Percentiles rank a stretch among this genome's conserved stretches.
phyloP scores from a whole-genome alignment of 148 eudicot species.

The Fagopyrum esculentum region DNA sequence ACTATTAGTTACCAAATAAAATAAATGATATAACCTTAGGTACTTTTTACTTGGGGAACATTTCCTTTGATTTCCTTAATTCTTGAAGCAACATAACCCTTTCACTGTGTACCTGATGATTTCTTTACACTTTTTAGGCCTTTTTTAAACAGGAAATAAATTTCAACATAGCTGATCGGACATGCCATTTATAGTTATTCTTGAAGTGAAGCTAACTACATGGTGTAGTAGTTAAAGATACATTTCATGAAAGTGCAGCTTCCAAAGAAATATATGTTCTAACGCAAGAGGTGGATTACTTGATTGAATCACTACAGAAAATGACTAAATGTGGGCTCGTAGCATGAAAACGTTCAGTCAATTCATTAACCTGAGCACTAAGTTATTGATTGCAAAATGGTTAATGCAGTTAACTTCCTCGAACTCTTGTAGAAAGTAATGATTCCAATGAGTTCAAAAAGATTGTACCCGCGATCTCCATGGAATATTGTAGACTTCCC shows the following conservation, averaged over 20 bases:
- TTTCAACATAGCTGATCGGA: not conserved
- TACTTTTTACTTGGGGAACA: too few relatives aligned
- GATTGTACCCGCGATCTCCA: slow-evolving; percentile 66
- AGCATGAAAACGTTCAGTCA: not conserved
- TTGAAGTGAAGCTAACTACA: not conserved
- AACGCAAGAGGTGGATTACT: too few relatives aligned
- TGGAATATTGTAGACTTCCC: slow-evolving; percentile 51
- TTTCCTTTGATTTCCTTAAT: too few relatives aligned
- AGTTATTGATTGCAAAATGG: too few relatives aligned
- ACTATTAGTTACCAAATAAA: too few relatives aligned
- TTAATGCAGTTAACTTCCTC: not conserved
- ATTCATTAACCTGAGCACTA: not conserved
- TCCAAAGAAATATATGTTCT: too few relatives aligned
- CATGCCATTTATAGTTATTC: not conserved
- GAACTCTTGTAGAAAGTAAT: not conserved
- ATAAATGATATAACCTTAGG: too few relatives aligned
- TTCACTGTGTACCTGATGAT: not conserved
- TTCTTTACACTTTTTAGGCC: not conserved
- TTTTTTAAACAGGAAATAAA: too few relatives aligned
- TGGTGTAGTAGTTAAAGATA: not conserved
- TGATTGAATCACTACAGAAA: too few relatives aligned
- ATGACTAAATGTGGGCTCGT: not conserved
- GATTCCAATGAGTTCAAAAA: not conserved
- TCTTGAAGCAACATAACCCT: too few relatives aligned
- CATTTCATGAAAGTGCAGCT: too few relatives aligned